Conservation (phyloP, 495 filamentous ascomycete genomes). For the Neurospora sp. region DNA sequence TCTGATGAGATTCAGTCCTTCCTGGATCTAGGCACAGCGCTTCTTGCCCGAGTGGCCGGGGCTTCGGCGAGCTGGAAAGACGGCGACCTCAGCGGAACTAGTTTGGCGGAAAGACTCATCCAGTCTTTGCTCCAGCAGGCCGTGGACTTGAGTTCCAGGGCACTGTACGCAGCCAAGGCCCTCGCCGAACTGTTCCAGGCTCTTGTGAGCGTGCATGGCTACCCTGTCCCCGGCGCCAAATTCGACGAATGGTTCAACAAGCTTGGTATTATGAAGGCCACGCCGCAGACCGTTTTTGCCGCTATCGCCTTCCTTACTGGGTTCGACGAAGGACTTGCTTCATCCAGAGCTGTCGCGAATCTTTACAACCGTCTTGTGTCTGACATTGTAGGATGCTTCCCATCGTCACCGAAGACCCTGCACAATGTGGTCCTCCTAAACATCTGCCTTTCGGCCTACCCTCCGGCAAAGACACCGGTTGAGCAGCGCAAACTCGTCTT, state of each 20-base stretch:
- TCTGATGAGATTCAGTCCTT: constrained; percentile 49
- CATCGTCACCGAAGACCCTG: constrained; percentile 27
- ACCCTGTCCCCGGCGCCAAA: constrained; percentile 10
- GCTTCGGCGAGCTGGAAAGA: constrained; percentile 21
- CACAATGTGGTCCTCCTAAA: constrained; percentile 35
- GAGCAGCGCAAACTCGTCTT: constrained; percentile 76
- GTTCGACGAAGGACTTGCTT: constrained; percentile 36
- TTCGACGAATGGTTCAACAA: constrained; percentile 33
- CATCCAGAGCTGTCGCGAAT: constrained; percentile 31
- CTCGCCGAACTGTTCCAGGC: constrained; percentile 32
- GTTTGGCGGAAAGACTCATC: constrained; percentile 25
- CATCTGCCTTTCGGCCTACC: constrained; percentile 32
- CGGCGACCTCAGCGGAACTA: constrained; percentile 12
- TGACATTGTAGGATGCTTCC: constrained; percentile 36
- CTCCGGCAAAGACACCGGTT: constrained; percentile 37
- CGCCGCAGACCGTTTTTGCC: constrained; percentile 34
- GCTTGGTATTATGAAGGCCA: constrained; percentile 27
- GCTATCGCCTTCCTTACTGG: constrained; percentile 45
- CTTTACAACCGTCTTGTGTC: constrained; percentile 46
- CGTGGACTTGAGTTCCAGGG: constrained; percentile 18
- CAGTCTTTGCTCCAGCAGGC: constrained; percentile 27
- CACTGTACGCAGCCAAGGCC: constrained; percentile 41
- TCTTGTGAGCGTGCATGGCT: constrained; percentile 28
- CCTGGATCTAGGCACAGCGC: constrained; percentile 43
- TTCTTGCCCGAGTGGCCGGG: constrained; percentile 42